Conservation (phyloP, 192 early-diverging fungal species). For the Backusella australiensis region DNA sequence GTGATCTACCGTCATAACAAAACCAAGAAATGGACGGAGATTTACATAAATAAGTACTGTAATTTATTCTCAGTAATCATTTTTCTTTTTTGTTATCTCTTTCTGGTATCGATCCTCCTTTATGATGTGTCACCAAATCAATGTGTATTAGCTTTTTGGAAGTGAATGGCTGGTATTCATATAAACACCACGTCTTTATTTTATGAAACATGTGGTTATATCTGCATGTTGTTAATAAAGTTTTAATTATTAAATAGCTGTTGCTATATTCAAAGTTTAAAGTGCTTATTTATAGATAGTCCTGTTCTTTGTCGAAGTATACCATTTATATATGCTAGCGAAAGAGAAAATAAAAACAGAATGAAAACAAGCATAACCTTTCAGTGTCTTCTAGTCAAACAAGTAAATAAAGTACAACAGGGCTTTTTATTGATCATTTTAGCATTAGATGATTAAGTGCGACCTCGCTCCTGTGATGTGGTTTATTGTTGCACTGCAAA, state of each 20-base stretch:
- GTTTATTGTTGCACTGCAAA: background rate
- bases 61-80: background rate
- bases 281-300: background rate
- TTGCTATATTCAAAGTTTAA: background rate
- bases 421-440: background rate
- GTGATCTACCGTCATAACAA: background rate
- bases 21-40: background rate
- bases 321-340: too few species aligned
- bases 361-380: too few species aligned
- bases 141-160: background rate
- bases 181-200: background rate
- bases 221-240: background rate
- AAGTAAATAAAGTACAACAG: background rate
- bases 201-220: background rate
- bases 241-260: background rate
- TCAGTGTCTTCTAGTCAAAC: background rate
- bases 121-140: background rate
- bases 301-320: background rate
- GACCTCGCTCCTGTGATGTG: background rate
- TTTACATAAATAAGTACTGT: background rate
- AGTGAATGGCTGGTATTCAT: background rate
- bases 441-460: background rate
- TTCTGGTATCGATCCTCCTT: background rate
- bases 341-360: too few species aligned
- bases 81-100: background rate